Percentiles rank a stretch among this genome's conserved stretches.
Conservation (phyloP, 1,284 basidiomycete species). For the Leccinum fuscescens region DNA sequence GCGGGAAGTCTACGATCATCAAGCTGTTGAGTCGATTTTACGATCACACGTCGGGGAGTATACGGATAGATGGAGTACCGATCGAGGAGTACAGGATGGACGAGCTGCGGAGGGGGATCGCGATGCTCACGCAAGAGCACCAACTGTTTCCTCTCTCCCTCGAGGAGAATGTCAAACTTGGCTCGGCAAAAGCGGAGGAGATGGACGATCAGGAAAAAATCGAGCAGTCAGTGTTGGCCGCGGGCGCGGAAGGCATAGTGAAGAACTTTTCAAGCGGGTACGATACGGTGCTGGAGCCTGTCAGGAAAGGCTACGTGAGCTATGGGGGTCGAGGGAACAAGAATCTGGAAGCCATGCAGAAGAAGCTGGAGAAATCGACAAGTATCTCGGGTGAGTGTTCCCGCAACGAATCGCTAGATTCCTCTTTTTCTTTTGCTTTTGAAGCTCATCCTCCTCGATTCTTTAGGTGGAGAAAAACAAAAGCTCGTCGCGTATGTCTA, state of each 20-base stretch:
- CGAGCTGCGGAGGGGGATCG: constrained; percentile 75
- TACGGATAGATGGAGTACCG: constrained; percentile 54
- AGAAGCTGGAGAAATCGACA: constrained; percentile 35
- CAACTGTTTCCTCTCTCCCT: constrained; percentile 83
- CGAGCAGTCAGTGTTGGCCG: constrained; percentile 36
- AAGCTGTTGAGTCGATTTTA: constrained; percentile 83
- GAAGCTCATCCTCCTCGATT: neutral
- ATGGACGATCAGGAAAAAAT: constrained; percentile 30
- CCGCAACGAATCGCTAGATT: no score
- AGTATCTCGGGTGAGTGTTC: constrained; percentile 33
- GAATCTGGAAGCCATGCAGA: constrained; percentile 34
- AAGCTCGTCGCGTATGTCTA: constrained; percentile 38
- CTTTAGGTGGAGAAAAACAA: constrained; percentile 41
- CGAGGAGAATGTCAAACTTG: constrained; percentile 76
- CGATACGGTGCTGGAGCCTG: constrained; percentile 36
- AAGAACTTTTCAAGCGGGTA: constrained; percentile 21
- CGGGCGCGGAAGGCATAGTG: constrained; percentile 38
- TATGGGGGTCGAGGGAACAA: constrained; percentile 34
- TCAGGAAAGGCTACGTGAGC: constrained; percentile 22
- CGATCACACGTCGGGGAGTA: constrained; percentile 64
- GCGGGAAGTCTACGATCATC: constrained; percentile 86
- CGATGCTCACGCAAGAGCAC: constrained; percentile 83
- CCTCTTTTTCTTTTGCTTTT: neutral
- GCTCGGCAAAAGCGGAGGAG: constrained; percentile 18
- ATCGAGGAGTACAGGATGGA: constrained; percentile 60